These are phyloP conservation scores for Rutstroemia sp. DNA, from an alignment of 2,329 filamentous ascomycete species.

Conservation along the genomic window DNA sequence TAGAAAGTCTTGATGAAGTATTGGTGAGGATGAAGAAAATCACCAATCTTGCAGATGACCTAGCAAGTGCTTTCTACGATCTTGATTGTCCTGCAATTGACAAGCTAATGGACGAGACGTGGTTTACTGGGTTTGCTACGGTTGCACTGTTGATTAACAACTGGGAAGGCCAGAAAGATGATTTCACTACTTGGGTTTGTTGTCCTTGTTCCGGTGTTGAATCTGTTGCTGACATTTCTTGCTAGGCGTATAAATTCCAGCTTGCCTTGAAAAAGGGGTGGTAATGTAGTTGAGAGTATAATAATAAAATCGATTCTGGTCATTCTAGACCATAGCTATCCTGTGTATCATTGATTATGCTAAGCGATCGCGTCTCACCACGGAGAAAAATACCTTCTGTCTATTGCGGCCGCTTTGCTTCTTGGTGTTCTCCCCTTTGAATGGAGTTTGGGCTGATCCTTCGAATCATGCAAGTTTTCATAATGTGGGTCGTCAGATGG, in stretches of 20 bases:
- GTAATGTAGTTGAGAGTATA: background rate
- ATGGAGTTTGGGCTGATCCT: too few species aligned
- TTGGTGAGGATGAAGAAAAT: conserved; percentile 49
- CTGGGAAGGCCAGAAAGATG: conserved; percentile 63
- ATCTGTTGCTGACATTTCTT: conserved; percentile 3
- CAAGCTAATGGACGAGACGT: conserved; percentile 49
- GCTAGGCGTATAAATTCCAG: conserved; percentile 25
- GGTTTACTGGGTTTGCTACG: conserved; percentile 49
- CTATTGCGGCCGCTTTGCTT: too few species aligned
- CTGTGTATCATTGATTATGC: too few species aligned
- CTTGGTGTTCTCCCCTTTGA: too few species aligned
- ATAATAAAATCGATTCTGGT: too few species aligned
- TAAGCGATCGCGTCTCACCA: too few species aligned
- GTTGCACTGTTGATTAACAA: conserved; percentile 47
- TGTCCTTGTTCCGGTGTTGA: background rate
- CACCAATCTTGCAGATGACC: conserved; percentile 61
- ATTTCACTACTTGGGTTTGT: conserved; percentile 66
- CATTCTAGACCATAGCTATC: too few species aligned
- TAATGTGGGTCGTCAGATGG: too few species aligned
- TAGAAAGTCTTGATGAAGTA: conserved; percentile 45
- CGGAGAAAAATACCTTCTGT: too few species aligned
- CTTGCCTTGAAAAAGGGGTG: conserved; percentile 23
- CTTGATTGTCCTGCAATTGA: conserved; percentile 53
- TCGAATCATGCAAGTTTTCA: too few species aligned
- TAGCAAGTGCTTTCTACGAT: conserved; percentile 67